These are phyloP conservation scores for Vicia faba DNA, from an alignment of 306 rosid species.

Conservation along the genomic window DNA sequence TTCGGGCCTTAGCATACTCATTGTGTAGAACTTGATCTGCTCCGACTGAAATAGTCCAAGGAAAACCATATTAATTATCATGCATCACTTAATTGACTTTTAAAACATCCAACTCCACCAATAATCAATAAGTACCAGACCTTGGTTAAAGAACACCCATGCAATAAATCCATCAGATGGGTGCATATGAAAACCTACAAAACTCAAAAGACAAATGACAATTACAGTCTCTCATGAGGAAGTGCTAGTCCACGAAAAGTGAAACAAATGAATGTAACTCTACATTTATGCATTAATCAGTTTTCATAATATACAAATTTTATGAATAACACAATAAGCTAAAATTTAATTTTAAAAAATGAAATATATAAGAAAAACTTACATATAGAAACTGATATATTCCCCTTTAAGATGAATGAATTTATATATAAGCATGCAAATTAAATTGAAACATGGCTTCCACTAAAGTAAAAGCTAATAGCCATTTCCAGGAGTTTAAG, in stretches of 20 bases:
- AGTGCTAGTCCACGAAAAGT: constrained; percentile 9
- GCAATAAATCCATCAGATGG: constrained; percentile 88
- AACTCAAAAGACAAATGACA: constrained; percentile 28
- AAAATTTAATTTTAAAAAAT: background rate
- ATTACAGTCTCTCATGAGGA: constrained; percentile 15
- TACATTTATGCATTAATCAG: constrained; percentile 21
- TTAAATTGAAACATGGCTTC: constrained; percentile 12
- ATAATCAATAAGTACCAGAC: constrained; percentile 45
- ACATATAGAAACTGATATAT: background rate
- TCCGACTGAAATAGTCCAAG: constrained; percentile 60
- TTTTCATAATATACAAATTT: background rate
- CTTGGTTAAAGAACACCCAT: constrained; percentile 65
- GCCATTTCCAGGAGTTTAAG: constrained; percentile 31
- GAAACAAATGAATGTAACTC: constrained; percentile 20
- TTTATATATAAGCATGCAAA: background rate
- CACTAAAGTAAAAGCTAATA: constrained; percentile 19
- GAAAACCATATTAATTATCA: constrained; percentile 19
- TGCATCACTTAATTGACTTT: constrained; percentile 18
- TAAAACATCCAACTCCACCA: constrained; percentile 34
- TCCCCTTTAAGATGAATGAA: constrained; percentile 23
- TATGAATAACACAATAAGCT: background rate
- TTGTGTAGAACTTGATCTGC: constrained; percentile 75
- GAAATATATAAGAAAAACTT: background rate
- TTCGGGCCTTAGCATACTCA: constrained; percentile 89
- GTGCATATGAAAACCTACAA: constrained; percentile 89